Percentiles rank a stretch among this genome's conserved stretches.
Evolutionary conservation across 73 alveolate genomes (phyloP).

Genomic region (Blepharisma stoltei): DNA sequence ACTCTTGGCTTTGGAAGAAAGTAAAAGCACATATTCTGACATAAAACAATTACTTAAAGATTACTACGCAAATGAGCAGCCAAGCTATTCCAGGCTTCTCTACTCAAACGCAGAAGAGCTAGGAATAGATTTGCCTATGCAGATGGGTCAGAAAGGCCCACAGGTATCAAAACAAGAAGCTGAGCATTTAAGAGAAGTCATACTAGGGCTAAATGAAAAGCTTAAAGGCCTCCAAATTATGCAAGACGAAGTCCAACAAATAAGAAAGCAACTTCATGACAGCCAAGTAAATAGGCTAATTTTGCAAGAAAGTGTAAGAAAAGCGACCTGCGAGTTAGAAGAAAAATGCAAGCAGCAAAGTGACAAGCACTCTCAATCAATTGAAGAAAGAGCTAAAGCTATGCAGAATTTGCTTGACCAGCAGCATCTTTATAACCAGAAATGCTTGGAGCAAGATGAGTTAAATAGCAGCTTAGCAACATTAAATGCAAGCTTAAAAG

Average conservation of each 20-base stretch:
- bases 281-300: neutral
- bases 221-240: slow-evolving; percentile 17
- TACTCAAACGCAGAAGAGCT: slow-evolving; percentile 3
- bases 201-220: slow-evolving; percentile 24
- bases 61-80: slow-evolving; percentile 1
- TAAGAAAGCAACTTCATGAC: slow-evolving; percentile 19
- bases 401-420: slow-evolving; percentile 2
- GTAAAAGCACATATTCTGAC: slow-evolving; percentile 1
- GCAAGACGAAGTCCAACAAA: slow-evolving; percentile 17
- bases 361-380: neutral
- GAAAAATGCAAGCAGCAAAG: neutral
- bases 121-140: slow-evolving; percentile 4
- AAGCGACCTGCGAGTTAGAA: neutral
- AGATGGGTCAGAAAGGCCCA: neutral
- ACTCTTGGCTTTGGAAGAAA: slow-evolving; percentile 9
- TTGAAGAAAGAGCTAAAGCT: slow-evolving; percentile 23
- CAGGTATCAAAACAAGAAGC: slow-evolving; percentile 19
- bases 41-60: neutral
- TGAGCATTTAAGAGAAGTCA: slow-evolving; percentile 24
- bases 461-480: neutral
- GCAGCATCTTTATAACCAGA: slow-evolving; percentile 19
- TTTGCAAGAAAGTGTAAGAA: neutral
- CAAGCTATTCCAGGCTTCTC: neutral
- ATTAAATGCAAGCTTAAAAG: slow-evolving; percentile 1
- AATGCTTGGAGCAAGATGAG: slow-evolving; percentile 15